A percentile compares a stretch with the other conserved stretches of the same genome.
Evolutionary conservation across 208 protist genomes (phyloP).

Genomic region (Entamoeba dispar): DNA sequence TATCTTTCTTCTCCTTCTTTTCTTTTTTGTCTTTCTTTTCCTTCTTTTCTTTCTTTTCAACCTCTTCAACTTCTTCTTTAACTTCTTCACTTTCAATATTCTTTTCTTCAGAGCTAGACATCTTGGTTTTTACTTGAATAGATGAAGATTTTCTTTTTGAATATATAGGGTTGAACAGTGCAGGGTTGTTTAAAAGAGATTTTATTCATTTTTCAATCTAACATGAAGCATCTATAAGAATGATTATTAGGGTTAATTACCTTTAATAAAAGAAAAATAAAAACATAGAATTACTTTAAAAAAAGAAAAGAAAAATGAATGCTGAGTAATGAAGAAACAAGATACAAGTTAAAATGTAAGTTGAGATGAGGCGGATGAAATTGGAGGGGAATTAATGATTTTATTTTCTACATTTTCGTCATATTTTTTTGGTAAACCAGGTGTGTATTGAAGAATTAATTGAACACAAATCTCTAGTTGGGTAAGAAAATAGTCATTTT

Average conservation of each 20-base stretch:
- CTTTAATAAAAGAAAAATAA: neutral
- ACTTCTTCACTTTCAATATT: neutral
- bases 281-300: neutral
- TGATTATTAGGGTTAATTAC: no score
- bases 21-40: no score
- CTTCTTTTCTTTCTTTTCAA: no score
- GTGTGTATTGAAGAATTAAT: neutral
- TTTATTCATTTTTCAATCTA: no score
- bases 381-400: neutral
- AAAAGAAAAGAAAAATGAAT: neutral
- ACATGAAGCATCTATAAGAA: no score
- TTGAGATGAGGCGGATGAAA: neutral
- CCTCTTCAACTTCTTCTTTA: no score
- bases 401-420: neutral
- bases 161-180: no score
- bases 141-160: no score
- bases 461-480: neutral
- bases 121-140: no score
- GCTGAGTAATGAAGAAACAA: neutral
- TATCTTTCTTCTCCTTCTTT: no score
- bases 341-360: neutral
- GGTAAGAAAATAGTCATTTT: neutral
- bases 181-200: no score
- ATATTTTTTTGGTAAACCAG: no score
- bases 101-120: neutral